phyloP scores from a whole-genome alignment of 1,284 basidiomycete species.

The Malassezia furfur region DNA sequence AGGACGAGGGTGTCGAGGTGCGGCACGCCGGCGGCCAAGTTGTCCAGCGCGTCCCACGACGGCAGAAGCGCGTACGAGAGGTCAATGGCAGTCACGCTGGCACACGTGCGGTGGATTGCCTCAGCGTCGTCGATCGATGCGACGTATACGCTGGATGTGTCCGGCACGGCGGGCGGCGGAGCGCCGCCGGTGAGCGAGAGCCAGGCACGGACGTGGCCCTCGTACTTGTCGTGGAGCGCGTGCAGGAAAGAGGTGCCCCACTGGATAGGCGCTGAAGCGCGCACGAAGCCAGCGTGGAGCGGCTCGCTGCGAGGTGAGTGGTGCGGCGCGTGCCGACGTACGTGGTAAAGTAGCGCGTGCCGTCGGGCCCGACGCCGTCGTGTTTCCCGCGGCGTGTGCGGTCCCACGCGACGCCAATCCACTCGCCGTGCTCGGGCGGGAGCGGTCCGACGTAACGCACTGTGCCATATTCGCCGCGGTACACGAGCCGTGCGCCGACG shows the following conservation, averaged over 20 bases:
- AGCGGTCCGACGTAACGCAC: conserved; percentile 64
- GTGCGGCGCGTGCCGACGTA: neutral
- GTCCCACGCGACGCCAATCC: conserved; percentile 96
- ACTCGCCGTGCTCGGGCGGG: conserved; percentile 59
- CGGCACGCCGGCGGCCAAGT: conserved; percentile 60
- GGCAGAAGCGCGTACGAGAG: conserved; percentile 69
- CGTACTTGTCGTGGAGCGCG: conserved; percentile 54
- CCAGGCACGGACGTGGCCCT: neutral
- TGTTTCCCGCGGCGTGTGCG: conserved; percentile 73
- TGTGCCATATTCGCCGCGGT: conserved; percentile 50
- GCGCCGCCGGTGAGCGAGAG: conserved; percentile 7
- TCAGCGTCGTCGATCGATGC: neutral
- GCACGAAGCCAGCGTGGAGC: conserved; percentile 21
- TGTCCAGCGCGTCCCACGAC: conserved; percentile 62
- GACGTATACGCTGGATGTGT: neutral
- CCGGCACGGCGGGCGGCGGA: conserved; percentile 6
- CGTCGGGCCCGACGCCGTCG: conserved; percentile 64
- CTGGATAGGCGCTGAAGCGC: conserved; percentile 22
- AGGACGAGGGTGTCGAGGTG: conserved; percentile 61
- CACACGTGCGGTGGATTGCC: neutral
- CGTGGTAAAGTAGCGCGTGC: conserved; percentile 61
- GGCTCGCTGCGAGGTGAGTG: conserved; percentile 24
- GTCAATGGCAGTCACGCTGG: conserved; percentile 66
- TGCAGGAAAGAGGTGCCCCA: conserved; percentile 58
- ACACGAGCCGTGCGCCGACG: conserved; percentile 26